Percentiles rank a stretch among this genome's conserved stretches.
Conservation (phyloP, 2,329 filamentous ascomycete species). For the Neofusicoccum sp. region DNA sequence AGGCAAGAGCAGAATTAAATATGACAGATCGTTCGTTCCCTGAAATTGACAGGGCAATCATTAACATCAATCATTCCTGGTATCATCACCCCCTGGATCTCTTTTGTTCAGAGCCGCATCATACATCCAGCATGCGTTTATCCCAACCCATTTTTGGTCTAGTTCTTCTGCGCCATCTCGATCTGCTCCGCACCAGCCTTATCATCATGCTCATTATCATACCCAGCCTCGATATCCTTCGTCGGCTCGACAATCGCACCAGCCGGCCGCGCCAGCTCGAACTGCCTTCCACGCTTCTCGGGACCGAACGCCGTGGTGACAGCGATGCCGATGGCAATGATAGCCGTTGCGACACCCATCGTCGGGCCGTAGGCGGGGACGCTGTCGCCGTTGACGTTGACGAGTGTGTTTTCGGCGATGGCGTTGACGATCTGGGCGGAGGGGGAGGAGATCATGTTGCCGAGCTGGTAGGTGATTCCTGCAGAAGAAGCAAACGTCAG, state of each 20-base stretch:
- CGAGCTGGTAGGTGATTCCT: conserved; percentile 68
- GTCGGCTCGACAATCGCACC: conserved; percentile 34
- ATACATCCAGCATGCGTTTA: neutral
- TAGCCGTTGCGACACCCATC: conserved; percentile 75
- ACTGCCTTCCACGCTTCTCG: conserved; percentile 69
- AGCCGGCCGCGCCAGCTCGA: conserved; percentile 60
- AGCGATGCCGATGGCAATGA: conserved; percentile 69
- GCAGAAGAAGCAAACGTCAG: conserved; percentile 37
- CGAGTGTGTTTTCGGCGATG: conserved; percentile 56
- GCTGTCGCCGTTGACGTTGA: conserved; percentile 56
- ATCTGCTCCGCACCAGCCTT: conserved; percentile 2
- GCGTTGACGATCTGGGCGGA: conserved; percentile 76
- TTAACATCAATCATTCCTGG: too few species aligned
- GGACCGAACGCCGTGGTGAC: conserved; percentile 68
- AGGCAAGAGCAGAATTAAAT: too few species aligned
- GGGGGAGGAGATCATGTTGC: conserved; percentile 71
- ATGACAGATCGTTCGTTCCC: too few species aligned
- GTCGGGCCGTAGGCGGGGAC: conserved; percentile 71
- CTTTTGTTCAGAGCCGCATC: too few species aligned
- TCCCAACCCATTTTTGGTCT: neutral
- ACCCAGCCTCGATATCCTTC: conserved; percentile 14
- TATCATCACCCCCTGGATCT: too few species aligned
- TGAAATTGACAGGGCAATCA: too few species aligned
- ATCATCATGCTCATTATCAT: neutral
- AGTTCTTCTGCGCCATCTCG: conserved; percentile 2